Conservation (phyloP, 2,329 filamentous ascomycete species). For the Fusarium tuaranense region DNA sequence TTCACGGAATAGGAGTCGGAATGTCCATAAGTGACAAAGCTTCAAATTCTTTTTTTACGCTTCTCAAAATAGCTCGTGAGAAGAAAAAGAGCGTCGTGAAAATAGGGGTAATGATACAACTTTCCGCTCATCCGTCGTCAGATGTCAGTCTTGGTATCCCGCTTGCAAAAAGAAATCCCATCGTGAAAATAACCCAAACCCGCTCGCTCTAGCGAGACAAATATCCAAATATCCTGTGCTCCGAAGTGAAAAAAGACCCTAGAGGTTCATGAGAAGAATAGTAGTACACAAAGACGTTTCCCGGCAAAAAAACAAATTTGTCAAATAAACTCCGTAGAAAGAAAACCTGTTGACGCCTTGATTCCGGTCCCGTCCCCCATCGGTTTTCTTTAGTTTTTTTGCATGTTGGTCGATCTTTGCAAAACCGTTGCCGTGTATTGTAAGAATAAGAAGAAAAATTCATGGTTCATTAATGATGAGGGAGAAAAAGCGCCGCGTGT, state of each 20-base stretch:
- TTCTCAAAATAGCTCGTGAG: constrained; percentile 28
- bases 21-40: constrained; percentile 4
- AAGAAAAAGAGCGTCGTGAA: constrained; percentile 44
- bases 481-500: not conserved
- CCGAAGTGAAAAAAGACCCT: constrained; percentile 28
- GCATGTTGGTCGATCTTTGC: constrained; percentile 23
- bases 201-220: constrained; percentile 16
- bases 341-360: constrained; percentile 3
- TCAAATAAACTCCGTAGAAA: constrained; percentile 25
- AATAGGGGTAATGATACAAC: constrained; percentile 42
- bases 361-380: constrained; percentile 30
- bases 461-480: constrained; percentile 42
- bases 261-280: constrained; percentile 43
- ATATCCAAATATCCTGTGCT: constrained; percentile 24
- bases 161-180: constrained; percentile 1
- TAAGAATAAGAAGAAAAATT: constrained; percentile 13
- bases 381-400: constrained; percentile 38
- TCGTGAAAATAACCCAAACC: constrained; percentile 24
- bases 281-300: constrained; percentile 48
- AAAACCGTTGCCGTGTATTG: constrained; percentile 22
- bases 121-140: constrained; percentile 29
- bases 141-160: constrained; percentile 42
- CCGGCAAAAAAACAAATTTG: constrained; percentile 11
- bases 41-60: constrained; percentile 13
- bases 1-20: not conserved